phyloP scores from a whole-genome alignment of 352 stramenopile genomes.

The Elongisporangium prolatum region DNA sequence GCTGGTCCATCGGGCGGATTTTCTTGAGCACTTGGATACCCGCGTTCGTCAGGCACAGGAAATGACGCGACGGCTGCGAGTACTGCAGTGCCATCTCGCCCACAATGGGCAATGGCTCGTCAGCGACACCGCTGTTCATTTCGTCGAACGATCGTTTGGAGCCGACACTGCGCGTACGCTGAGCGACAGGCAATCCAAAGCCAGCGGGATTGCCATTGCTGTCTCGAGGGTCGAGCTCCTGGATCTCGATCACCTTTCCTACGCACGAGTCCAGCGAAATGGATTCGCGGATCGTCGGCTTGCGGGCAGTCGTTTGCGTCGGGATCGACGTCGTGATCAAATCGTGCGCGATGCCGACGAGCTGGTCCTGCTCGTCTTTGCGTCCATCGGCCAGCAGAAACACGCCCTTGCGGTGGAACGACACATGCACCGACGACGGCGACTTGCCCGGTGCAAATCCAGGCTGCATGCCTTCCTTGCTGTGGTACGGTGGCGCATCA shows the following conservation, averaged over 20 bases:
- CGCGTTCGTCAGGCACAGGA: conserved; percentile 80
- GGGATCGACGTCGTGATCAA: conserved; percentile 66
- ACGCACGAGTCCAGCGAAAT: conserved; percentile 74
- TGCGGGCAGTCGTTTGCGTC: conserved; percentile 44
- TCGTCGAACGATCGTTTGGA: conserved; percentile 76
- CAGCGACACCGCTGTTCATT: conserved; percentile 32
- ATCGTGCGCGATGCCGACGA: conserved; percentile 72
- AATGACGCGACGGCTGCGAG: conserved; percentile 72
- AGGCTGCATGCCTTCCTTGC: conserved; percentile 84
- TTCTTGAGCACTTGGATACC: conserved; percentile 90
- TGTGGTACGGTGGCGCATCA: conserved; percentile 79
- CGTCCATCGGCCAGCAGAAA: conserved; percentile 74
- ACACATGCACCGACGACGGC: conserved; percentile 68
- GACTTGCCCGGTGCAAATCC: conserved; percentile 77
- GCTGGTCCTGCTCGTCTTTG: conserved; percentile 73
- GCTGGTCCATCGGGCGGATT: conserved; percentile 83
- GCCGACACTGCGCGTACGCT: conserved; percentile 1
- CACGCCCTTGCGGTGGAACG: conserved; percentile 75
- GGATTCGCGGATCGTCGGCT: conserved; percentile 68
- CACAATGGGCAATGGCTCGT: conserved; percentile 12
- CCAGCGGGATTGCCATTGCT: conserved; percentile 18
- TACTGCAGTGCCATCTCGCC: conserved; percentile 85
- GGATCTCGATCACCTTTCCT: conserved; percentile 80
- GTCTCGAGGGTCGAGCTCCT: conserved; percentile 48
- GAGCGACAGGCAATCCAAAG: not conserved